Evolutionary conservation across 2,329 filamentous ascomycete genomes (phyloP).

Genomic region (Fusarium goolgardi): DNA sequence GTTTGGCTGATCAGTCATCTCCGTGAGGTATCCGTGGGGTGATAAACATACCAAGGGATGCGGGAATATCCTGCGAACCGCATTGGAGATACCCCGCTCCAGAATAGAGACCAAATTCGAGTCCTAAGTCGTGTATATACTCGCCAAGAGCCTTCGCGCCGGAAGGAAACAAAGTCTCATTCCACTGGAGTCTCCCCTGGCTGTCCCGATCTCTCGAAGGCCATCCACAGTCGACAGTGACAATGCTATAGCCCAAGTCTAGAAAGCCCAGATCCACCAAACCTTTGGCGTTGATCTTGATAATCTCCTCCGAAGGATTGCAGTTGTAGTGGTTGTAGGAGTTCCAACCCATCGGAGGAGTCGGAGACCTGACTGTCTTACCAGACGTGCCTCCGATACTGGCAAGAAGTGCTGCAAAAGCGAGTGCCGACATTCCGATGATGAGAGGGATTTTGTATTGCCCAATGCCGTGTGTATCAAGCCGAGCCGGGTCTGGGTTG

Average conservation of each 20-base stretch:
- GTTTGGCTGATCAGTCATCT: accelerated
- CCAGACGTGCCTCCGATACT: slow-evolving; percentile 7
- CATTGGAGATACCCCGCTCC: slow-evolving; percentile 60
- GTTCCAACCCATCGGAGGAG: slow-evolving; percentile 67
- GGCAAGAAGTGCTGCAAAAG: slow-evolving; percentile 15
- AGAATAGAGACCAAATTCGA: slow-evolving; percentile 68
- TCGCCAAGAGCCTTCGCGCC: slow-evolving; percentile 62
- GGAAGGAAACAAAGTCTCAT: slow-evolving; percentile 61
- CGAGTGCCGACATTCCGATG: slow-evolving; percentile 16
- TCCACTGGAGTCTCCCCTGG: slow-evolving; percentile 62
- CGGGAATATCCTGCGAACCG: slow-evolving; percentile 56
- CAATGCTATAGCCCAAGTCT: slow-evolving; percentile 65
- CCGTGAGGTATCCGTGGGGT: accelerated
- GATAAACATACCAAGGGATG: slow-evolving; percentile 54
- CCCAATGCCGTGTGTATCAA: background rate
- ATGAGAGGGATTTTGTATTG: background rate
- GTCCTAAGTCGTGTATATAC: slow-evolving; percentile 59
- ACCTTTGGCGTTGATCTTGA: slow-evolving; percentile 61
- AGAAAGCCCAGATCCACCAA: slow-evolving; percentile 64
- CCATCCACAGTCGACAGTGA: slow-evolving; percentile 72
- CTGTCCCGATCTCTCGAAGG: slow-evolving; percentile 53
- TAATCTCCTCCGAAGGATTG: slow-evolving; percentile 33
- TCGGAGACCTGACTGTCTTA: slow-evolving; percentile 43
- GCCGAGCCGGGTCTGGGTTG: background rate
- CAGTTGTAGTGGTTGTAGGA: slow-evolving; percentile 63